Evolutionary conservation across 768 basidiomycete genomes (phyloP).

Genomic region (Lactarius akahatsu): DNA sequence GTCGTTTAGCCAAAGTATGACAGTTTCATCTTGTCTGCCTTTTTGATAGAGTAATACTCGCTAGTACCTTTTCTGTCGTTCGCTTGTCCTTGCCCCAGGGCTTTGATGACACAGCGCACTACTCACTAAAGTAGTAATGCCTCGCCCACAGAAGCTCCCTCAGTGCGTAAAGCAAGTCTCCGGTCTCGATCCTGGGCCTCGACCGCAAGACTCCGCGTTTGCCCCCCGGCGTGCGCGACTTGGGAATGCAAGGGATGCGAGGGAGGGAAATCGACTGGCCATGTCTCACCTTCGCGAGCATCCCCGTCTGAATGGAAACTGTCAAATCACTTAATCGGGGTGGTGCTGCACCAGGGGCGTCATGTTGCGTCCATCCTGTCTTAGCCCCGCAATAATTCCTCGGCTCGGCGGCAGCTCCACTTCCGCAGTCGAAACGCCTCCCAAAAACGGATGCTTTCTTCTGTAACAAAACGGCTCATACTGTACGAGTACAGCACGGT

Average conservation of each 20-base stretch:
- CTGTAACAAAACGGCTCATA: not conserved
- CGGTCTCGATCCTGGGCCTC: not conserved
- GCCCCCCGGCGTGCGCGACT: not conserved
- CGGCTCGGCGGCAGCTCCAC: not conserved
- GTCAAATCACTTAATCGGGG: not conserved
- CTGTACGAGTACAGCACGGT: not conserved
- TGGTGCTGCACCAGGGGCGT: not conserved
- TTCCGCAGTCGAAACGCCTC: not conserved
- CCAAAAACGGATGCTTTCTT: not conserved
- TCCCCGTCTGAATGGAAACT: not conserved
- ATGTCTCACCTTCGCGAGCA: not conserved
- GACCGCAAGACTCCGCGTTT: not conserved
- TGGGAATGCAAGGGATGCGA: not conserved
- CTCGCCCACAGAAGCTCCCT: not conserved
- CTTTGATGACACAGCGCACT: not conserved
- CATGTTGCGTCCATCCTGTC: not conserved
- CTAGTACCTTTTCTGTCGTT: not conserved
- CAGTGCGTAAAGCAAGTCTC: conserved; percentile 1
- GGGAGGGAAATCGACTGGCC: not conserved
- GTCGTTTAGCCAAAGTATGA: not conserved
- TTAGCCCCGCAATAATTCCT: conserved; percentile 2
- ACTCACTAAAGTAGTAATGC: not conserved
- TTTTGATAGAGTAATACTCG: not conserved
- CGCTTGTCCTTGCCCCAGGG: not conserved
- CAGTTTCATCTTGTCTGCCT: not conserved